Conservation (phyloP, 1,284 basidiomycete genomes). For the Heliocybe sulcata region DNA sequence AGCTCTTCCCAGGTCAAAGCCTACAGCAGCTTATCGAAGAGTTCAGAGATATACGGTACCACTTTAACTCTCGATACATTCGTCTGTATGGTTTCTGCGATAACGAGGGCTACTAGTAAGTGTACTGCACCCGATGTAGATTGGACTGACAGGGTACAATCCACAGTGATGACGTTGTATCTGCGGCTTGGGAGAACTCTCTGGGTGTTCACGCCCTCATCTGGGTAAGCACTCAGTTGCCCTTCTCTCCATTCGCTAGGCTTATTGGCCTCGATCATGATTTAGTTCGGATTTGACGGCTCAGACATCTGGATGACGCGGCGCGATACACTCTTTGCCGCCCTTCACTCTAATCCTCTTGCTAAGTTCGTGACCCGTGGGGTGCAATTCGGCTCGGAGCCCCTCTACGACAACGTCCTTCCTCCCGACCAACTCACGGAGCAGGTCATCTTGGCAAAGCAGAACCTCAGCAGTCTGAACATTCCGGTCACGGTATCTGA, state of each 20-base stretch:
- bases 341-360: slow-evolving; percentile 54
- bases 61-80: slow-evolving; percentile 62
- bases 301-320: slow-evolving; percentile 46
- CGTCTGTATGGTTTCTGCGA: slow-evolving; percentile 68
- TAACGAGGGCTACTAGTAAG: slow-evolving; percentile 56
- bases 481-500: slow-evolving; percentile 64
- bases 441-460: slow-evolving; percentile 45
- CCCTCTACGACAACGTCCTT: slow-evolving; percentile 59
- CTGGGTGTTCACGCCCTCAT: slow-evolving; percentile 40
- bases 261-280: background rate
- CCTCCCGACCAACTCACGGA: slow-evolving; percentile 41
- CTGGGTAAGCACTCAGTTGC: slow-evolving; percentile 26
- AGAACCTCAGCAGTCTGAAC: slow-evolving; percentile 39
- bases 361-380: slow-evolving; percentile 63
- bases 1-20: slow-evolving; percentile 35
- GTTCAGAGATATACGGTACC: slow-evolving; percentile 53
- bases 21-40: slow-evolving; percentile 44
- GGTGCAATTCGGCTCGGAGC: slow-evolving; percentile 71
- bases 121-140: slow-evolving; percentile 1
- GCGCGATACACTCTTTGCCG: slow-evolving; percentile 45
- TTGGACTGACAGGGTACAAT: slow-evolving; percentile 4
- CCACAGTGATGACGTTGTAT: slow-evolving; percentile 55
- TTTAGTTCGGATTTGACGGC: slow-evolving; percentile 57
- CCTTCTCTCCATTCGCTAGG: background rate
- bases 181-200: slow-evolving; percentile 64